Percentiles rank a stretch among this genome's conserved stretches.
phyloP scores from a whole-genome alignment of 2,329 filamentous ascomycete genomes.

The Lachnellula subtilissima region DNA sequence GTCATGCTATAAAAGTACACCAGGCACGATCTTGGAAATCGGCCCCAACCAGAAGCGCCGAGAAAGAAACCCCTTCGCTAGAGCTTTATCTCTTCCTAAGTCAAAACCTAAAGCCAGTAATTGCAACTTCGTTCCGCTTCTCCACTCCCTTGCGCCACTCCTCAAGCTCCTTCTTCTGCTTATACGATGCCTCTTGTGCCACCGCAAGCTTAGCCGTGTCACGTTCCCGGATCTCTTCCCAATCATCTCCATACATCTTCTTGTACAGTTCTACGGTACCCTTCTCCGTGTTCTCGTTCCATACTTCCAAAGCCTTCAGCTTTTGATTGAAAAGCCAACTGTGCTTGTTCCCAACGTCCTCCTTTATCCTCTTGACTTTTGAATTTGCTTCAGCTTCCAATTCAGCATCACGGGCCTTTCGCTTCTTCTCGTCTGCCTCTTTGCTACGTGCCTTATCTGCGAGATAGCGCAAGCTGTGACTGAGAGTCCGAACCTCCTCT shows the following conservation, averaged over 20 bases:
- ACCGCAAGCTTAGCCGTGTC: conserved; percentile 13
- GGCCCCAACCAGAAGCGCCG: not conserved
- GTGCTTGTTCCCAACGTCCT: conserved; percentile 10
- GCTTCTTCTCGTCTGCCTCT: conserved; percentile 28
- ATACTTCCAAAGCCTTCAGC: conserved; percentile 17
- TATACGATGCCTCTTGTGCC: conserved; percentile 14
- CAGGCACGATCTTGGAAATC: not conserved
- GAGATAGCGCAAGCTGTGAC: conserved; percentile 47
- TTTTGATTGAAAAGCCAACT: conserved; percentile 17
- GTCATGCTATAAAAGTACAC: not conserved
- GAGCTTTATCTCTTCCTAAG: not conserved
- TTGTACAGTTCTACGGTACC: conserved; percentile 28
- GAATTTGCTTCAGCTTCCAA: conserved; percentile 27
- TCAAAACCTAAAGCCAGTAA: conserved; percentile 19
- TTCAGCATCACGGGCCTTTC: conserved; percentile 24
- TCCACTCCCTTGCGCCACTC: conserved; percentile 11
- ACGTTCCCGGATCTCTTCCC: conserved; percentile 19
- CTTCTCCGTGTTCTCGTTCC: conserved; percentile 21
- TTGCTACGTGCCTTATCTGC: conserved; percentile 40
- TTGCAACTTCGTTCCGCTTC: conserved; percentile 15
- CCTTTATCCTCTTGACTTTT: conserved; percentile 22
- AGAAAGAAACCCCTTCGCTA: not conserved
- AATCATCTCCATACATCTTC: conserved; percentile 25
- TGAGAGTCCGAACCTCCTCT: conserved; percentile 30
- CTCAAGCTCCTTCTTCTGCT: conserved; percentile 12